Evolutionary conservation across 805 yeast species (phyloP), one percentile per base, ranked within the genome.

Genomic region (Candida wancherniae): DNA sequence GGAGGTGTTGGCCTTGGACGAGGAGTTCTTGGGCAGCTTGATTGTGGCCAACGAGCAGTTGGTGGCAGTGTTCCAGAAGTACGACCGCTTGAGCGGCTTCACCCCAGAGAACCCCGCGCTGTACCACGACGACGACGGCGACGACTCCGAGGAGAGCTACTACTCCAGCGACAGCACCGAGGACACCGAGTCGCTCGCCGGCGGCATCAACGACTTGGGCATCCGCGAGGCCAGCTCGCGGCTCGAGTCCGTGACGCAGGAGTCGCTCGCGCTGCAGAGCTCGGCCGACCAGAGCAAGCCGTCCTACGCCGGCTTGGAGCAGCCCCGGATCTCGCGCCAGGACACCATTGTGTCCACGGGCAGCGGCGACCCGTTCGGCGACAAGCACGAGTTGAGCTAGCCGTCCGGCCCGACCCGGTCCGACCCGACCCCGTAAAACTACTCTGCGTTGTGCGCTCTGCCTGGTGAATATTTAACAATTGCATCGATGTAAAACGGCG

Each of bases 11-110:
- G 55, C 53, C 1, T 47, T 64, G 50, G 78, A 77, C 36, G 97
- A 88, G 41, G 95, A 85, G 48, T 82, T 77, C 39, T 59, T 92
- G 40, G 97, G 97, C n/a, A 72, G 85, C 25, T 68, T 92, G 40
- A 75, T 92, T 36, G 80, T 76, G 45, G 94, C 96, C 26, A 92
- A 92, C 53, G 98, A 92, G 47, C 88, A 85, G 53, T 69, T 92
- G 39, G 94, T 92, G 5, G 63, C 63, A 4, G 80, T 87, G 0
- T 69, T 92, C 47, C 75, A 77, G 45, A 58, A 65, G 31, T 88
- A 76, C 53, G 95, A 88, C 36, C 69, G 70, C 28, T 49, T 55
- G 55, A 63, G 61, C 55, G 71, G 70, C 1, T 59, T 57, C 36
- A 48, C 58, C 4, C 54, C 33, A 3, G 77, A 44, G 40, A 63